Base-by-base conservation (phyloP, 75 land plant species). In the Larix kaempferi region DNA sequence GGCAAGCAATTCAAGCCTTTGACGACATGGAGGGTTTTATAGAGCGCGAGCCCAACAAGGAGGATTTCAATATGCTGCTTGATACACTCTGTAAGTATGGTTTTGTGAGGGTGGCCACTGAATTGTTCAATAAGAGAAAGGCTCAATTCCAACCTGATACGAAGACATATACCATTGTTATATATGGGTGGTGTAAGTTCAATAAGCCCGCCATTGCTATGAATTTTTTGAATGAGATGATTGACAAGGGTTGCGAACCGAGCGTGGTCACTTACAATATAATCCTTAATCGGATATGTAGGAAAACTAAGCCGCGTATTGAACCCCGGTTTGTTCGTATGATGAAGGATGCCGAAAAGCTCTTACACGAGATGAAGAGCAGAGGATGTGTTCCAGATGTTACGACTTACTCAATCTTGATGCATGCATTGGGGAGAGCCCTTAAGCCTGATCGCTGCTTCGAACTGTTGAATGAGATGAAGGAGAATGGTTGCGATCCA, bases 191-290 rank as follows among this genome's bases (percentile, higher is more conserved):
- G 88, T 92, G 91, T 77, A 93, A 92, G 84, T 67, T 77, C 23
- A 79, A 82, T 26, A 67, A 74, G 26, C 23, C 78, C 5, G 81
- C 76, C 3, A 89, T 91, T 80, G 98, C 96, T n/a, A 79, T 82
- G 74, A 80, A 62, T 73, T 75, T 91, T 52, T 77, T 91, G 54
- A 66, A 72, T 29, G 89, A 87, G 71, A 93, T 95, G 96, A 74
- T 82, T 21, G 85, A 76, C 14, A 57, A 54, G 29, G 91, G 91
- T 17, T 74, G 90, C 23, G 85, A 87, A 56, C 91, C 98, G 13
- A 95, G 89, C 77, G 88, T 86, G 21, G 88, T 95, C 44, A 86
- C 89, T n/a, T 92, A 86, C 44, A 92, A 92, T 76, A 82, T 90
- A 5, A 15, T 92, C 17, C 77, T 92, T 49, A 81, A 92, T 80